Conservation (phyloP, 2,329 filamentous ascomycete genomes). For the Westerdykella ornata region DNA sequence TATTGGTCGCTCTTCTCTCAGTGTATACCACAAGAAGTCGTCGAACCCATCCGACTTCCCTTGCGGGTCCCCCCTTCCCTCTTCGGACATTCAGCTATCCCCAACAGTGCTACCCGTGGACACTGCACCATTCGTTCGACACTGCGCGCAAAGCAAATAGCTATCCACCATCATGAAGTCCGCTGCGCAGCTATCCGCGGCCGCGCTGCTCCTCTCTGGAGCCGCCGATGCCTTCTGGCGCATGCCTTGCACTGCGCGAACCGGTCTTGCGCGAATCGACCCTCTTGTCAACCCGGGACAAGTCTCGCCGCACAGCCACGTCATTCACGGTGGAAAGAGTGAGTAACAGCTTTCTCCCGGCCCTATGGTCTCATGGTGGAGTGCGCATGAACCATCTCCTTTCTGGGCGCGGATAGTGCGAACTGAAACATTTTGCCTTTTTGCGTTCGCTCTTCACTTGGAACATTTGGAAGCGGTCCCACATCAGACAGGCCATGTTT, state of each 20-base stretch:
- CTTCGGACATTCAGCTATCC: not conserved
- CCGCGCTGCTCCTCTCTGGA: conserved; percentile 30
- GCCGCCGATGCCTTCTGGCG: conserved; percentile 60
- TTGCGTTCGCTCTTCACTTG: conserved; percentile 3
- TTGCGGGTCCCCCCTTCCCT: not conserved
- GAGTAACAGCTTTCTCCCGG: conserved; percentile 51
- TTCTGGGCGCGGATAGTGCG: conserved; percentile 2
- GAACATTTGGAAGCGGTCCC: conserved; percentile 4
- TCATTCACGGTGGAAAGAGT: conserved; percentile 39
- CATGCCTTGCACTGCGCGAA: conserved; percentile 60
- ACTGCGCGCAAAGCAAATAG: not conserved
- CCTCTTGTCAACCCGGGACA: conserved; percentile 29
- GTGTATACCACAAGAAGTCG: too few relatives aligned
- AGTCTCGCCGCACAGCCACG: conserved; percentile 27
- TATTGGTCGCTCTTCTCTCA: not conserved
- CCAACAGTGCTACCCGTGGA: too few relatives aligned
- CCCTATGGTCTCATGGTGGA: conserved; percentile 56
- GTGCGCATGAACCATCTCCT: conserved; percentile 51
- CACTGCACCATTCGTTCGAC: not conserved
- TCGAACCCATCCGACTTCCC: too few relatives aligned
- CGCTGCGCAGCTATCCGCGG: conserved; percentile 20
- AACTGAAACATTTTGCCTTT: conserved; percentile 4
- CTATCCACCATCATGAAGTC: conserved; percentile 25
- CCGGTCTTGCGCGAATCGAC: conserved; percentile 54
- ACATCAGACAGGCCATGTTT: conserved; percentile 17